Evolutionary conservation across 352 stramenopile genomes (phyloP).

Genomic region (Elongisporangium anandrum): DNA sequence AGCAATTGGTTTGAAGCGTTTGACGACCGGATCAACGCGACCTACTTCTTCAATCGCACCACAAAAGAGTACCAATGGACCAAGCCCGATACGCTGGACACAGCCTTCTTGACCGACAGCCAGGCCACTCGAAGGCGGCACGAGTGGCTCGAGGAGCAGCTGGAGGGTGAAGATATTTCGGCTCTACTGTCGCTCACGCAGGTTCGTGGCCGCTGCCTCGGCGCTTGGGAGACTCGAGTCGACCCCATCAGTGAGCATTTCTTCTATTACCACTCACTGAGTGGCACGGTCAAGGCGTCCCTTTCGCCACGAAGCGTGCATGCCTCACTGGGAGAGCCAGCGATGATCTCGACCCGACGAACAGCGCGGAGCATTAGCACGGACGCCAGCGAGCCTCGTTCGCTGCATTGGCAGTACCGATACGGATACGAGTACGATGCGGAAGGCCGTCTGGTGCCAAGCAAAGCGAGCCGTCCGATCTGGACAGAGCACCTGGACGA

Average conservation of each 20-base stretch:
- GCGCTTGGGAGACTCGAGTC: slow-evolving; percentile 60
- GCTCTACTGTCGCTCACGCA: slow-evolving; percentile 25
- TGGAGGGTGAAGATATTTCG: slow-evolving; percentile 26
- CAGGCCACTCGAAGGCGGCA: slow-evolving; percentile 32
- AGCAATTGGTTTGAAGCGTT: slow-evolving; percentile 72
- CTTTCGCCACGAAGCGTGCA: slow-evolving; percentile 60
- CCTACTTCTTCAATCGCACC: slow-evolving; percentile 74
- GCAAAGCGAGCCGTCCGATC: slow-evolving; percentile 25
- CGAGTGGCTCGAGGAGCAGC: slow-evolving; percentile 48
- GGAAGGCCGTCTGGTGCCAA: slow-evolving; percentile 25
- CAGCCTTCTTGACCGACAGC: slow-evolving; percentile 33
- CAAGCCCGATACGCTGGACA: slow-evolving; percentile 23
- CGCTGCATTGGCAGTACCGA: slow-evolving; percentile 70
- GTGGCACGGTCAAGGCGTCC: slow-evolving; percentile 37
- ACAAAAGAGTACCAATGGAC: slow-evolving; percentile 82
- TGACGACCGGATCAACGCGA: slow-evolving; percentile 55
- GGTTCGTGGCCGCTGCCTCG: slow-evolving; percentile 22
- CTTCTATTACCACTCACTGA: slow-evolving; percentile 67
- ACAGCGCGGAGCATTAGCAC: slow-evolving; percentile 20
- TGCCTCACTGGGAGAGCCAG: slow-evolving; percentile 15
- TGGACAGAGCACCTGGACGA: slow-evolving; percentile 64
- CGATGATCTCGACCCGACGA: slow-evolving; percentile 13
- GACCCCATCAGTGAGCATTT: slow-evolving; percentile 56
- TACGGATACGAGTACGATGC: slow-evolving; percentile 66
- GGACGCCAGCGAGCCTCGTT: slow-evolving; percentile 14